A percentile compares a stretch with the other conserved stretches of the same genome.
These are phyloP conservation scores for Fusarium sp. DNA, from an alignment of 2,329 filamentous ascomycete species.

Conservation along the genomic window DNA sequence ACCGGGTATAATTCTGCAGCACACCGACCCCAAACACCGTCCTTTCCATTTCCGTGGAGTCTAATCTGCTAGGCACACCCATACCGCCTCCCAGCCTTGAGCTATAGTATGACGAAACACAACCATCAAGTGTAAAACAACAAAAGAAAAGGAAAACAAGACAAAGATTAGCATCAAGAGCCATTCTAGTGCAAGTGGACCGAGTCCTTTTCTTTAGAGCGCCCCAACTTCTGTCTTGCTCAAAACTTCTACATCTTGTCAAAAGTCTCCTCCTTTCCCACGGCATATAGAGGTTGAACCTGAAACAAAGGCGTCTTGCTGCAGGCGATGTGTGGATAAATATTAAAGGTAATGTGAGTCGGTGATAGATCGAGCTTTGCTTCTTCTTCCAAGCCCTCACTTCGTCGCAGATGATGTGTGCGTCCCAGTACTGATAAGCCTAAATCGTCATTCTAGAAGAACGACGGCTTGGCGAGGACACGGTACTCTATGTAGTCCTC, in stretches of 20 bases:
- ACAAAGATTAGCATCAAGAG: background rate
- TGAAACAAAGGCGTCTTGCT: background rate
- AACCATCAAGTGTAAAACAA: conserved; percentile 9
- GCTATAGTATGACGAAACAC: conserved; percentile 12
- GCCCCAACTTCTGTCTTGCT: conserved; percentile 11
- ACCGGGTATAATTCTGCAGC: conserved; percentile 44
- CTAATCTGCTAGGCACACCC: conserved; percentile 34
- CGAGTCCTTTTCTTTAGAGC: conserved; percentile 17
- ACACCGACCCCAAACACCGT: conserved; percentile 38
- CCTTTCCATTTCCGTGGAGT: conserved; percentile 35
- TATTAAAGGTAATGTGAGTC: background rate
- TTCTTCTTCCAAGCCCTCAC: background rate
- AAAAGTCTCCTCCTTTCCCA: conserved; percentile 16
- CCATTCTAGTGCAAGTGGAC: conserved; percentile 33
- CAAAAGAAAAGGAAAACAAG: conserved; percentile 15
- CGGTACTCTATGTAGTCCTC: conserved; percentile 76
- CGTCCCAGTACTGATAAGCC: background rate
- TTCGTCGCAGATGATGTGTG: background rate
- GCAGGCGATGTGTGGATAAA: background rate
- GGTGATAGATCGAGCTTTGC: background rate
- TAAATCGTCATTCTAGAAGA: conserved; percentile 55
- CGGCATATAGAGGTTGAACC: conserved; percentile 19
- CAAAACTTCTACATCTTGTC: conserved; percentile 12
- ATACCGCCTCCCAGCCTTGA: conserved; percentile 19
- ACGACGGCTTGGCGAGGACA: conserved; percentile 70